These are phyloP conservation scores for Zygoascus biomembranicola DNA, from an alignment of 805 yeast genomes.

Conservation along the genomic window DNA sequence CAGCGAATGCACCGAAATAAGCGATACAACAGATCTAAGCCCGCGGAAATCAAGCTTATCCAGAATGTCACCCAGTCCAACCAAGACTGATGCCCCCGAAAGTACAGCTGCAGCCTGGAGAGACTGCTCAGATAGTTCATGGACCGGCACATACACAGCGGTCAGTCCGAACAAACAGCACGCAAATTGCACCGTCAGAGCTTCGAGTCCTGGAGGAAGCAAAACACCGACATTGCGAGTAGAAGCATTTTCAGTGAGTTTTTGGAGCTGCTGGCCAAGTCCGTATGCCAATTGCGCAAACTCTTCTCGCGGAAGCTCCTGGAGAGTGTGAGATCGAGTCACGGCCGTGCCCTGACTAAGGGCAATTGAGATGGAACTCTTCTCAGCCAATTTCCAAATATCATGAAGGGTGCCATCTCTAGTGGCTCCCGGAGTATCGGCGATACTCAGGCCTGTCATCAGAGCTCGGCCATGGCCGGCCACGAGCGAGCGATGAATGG, in stretches of 20 bases:
- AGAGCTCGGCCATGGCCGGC: conserved; percentile 66
- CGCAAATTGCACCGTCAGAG: conserved; percentile 7
- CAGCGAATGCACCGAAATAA: not conserved
- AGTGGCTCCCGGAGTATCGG: conserved; percentile 32
- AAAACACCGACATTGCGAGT: conserved; percentile 5
- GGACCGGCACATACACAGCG: conserved; percentile 6
- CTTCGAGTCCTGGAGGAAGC: conserved; percentile 8
- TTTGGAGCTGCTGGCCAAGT: not conserved
- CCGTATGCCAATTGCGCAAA: conserved; percentile 8
- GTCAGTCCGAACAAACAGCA: conserved; percentile 8
- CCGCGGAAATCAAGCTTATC: not conserved
- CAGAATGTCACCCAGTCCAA: conserved; percentile 4
- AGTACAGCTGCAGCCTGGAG: conserved; percentile 1
- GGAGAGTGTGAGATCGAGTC: not conserved
- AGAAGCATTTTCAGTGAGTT: not conserved
- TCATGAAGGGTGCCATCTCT: conserved; percentile 73
- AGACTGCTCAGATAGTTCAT: not conserved
- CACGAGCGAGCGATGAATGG: conserved; percentile 65
- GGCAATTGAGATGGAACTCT: conserved; percentile 27
- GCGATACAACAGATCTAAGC: not conserved
- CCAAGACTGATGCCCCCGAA: conserved; percentile 3
- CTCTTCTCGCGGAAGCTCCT: not conserved
- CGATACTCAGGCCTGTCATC: conserved; percentile 58
- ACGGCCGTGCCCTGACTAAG: not conserved
- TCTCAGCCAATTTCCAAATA: conserved; percentile 45